These are phyloP conservation scores for Arxiozyma bovina DNA, from an alignment of 1,139 yeast species.

Conservation along the genomic window DNA sequence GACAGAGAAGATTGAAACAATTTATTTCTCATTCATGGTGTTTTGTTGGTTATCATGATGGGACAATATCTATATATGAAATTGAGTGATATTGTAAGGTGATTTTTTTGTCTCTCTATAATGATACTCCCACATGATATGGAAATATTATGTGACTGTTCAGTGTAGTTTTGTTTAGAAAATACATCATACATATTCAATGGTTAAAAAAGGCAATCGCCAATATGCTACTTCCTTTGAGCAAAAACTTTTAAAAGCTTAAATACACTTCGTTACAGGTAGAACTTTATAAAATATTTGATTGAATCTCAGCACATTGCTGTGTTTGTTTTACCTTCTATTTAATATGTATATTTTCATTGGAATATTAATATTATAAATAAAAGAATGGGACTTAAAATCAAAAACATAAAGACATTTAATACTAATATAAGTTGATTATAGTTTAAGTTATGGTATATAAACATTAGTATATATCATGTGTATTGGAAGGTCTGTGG, in stretches of 20 bases:
- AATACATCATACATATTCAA: not conserved
- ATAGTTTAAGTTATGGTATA: not conserved
- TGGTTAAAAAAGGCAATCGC: not conserved
- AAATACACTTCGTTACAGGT: not conserved
- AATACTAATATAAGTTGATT: too few species aligned
- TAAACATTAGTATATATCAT: too few species aligned
- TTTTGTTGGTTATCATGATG: conserved; percentile 28
- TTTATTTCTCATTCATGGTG: conserved; percentile 20
- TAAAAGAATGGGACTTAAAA: too few species aligned
- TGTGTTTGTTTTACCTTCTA: too few species aligned
- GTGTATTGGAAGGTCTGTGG: not conserved
- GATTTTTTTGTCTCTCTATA: not conserved
- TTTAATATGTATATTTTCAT: not conserved
- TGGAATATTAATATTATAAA: not conserved
- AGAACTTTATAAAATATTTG: too few species aligned
- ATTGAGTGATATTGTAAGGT: conserved; percentile 3
- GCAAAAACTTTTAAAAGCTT: too few species aligned
- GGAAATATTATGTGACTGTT: not conserved
- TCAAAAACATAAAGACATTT: too few species aligned
- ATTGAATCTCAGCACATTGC: not conserved
- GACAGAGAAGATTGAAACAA: conserved; percentile 13
- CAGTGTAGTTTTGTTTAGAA: not conserved
- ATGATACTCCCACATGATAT: not conserved
- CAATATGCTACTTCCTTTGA: not conserved
- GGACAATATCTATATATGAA: conserved; percentile 19